Conservation (phyloP, 306 rosid species). For the Trifolium repens region DNA sequence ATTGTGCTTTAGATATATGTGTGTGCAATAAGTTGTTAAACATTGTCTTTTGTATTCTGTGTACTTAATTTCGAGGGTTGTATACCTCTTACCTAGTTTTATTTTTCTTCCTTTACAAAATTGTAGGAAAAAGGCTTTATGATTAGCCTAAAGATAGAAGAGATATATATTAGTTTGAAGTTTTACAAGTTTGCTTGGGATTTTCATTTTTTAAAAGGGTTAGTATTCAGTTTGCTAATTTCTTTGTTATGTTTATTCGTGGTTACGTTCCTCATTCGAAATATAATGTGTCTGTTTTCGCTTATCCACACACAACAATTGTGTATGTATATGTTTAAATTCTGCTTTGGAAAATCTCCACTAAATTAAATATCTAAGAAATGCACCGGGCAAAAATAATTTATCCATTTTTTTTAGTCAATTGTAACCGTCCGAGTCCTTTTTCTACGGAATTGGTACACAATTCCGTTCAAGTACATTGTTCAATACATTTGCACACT, state of each 20-base stretch:
- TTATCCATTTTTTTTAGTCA: no score
- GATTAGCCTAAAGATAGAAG: not conserved
- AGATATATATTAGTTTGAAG: not conserved
- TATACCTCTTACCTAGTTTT: not conserved
- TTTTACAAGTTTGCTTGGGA: not conserved
- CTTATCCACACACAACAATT: no score
- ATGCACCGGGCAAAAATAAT: no score
- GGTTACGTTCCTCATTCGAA: no score
- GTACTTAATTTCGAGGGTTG: not conserved
- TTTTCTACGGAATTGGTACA: no score
- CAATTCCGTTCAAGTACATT: no score
- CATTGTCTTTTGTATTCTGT: not conserved
- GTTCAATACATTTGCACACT: no score
- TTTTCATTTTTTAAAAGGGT: not conserved
- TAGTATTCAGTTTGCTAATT: not conserved
- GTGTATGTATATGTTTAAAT: no score
- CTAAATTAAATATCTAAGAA: no score
- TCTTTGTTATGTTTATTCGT: not conserved
- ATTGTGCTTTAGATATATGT: not conserved
- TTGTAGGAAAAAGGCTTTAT: not conserved
- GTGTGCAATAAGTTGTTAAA: constrained; percentile 40
- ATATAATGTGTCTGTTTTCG: not conserved
- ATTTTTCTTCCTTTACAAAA: not conserved
- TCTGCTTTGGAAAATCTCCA: no score
- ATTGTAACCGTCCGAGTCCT: no score